Base-by-base conservation (phyloP, 139 green algal genomes). In the Asterochloris sp. region DNA sequence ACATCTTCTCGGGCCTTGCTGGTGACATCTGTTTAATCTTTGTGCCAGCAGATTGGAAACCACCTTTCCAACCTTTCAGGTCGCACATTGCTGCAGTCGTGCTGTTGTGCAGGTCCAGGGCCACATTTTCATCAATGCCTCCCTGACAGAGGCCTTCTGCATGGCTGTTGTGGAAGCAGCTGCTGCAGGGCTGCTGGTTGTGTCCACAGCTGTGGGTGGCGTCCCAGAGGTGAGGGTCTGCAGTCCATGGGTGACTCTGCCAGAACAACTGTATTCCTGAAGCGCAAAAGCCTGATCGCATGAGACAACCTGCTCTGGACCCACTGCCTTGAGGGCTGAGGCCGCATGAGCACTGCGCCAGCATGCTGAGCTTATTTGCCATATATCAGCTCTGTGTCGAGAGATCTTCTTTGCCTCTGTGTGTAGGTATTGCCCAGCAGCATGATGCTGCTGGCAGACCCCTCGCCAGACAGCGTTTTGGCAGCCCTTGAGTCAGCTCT, bases 131-230 rank as follows among this genome's bases (percentile, higher is more conserved):
- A 85, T 99, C 15, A 99, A 98, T 84, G 91, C 91, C 77, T 97
- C 91, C 23, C 89, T 99, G 11, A 99, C 97, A 0, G 97, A 99
- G 79, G 95, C 97, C 11, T 99, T 99, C 86, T 99, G 97, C 89
- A 98, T 99, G 87, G 95, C 97, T 10, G 94, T 99, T 24, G 90
- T 99, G 23, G 97, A 99, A 85, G 97, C 97, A 26, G 97, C 97
- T 14, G 91, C 91, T 13, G 91, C 89, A 47, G 93, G 92, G 69
- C 92, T 98, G 66, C 85, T 94, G 74, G 93, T 97, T 14, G 94
- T 97, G 69, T 97, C 94, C 64, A 97, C 95, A 0, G 71, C 84
- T 10, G 96, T 99, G n/a, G 96, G 96, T 0, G 96, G 96, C 14
- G 95, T 99, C n/a, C 96, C 96, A 14, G 94, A 98, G 93, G 94